Conservation (phyloP, 176 grass and related monocot genomes). For the Bolboschoenus planiculmis region DNA sequence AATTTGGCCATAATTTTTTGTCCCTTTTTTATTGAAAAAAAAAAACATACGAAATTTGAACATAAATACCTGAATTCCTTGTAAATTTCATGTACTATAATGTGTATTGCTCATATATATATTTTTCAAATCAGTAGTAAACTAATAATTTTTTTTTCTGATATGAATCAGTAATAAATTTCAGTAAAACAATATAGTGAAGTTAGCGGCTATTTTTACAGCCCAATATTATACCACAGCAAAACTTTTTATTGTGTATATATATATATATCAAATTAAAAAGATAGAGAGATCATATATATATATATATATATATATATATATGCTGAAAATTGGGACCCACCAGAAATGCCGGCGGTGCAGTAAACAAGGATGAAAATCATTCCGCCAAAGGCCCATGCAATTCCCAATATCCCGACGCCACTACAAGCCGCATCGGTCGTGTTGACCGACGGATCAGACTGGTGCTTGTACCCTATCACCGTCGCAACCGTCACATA, state of each 20-base stretch:
- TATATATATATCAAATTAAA: background rate
- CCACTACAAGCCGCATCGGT: slow-evolving; percentile 52
- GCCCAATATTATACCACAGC: background rate
- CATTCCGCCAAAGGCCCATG: slow-evolving; percentile 98
- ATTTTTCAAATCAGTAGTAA: background rate
- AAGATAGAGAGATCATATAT: background rate
- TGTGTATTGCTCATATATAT: background rate
- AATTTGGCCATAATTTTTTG: background rate
- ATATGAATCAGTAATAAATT: too few species aligned
- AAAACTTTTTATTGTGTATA: background rate
- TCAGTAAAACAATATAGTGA: background rate
- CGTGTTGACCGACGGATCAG: background rate
- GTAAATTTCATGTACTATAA: background rate
- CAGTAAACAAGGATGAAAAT: slow-evolving; percentile 99
- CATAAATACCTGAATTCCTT: background rate
- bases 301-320: background rate
- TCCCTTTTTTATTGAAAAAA: background rate
- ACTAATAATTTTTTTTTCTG: too few species aligned
- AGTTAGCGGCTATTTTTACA: background rate
- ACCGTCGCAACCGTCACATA: slow-evolving; percentile 81
- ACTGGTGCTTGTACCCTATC: slow-evolving; percentile 70
- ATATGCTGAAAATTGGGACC: background rate
- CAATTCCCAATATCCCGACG: slow-evolving; percentile 84
- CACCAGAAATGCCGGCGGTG: slow-evolving; percentile 88
- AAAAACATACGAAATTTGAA: background rate